These are phyloP conservation scores for Exsudoporus frostii DNA, from an alignment of 768 basidiomycete genomes.

Conservation along the genomic window DNA sequence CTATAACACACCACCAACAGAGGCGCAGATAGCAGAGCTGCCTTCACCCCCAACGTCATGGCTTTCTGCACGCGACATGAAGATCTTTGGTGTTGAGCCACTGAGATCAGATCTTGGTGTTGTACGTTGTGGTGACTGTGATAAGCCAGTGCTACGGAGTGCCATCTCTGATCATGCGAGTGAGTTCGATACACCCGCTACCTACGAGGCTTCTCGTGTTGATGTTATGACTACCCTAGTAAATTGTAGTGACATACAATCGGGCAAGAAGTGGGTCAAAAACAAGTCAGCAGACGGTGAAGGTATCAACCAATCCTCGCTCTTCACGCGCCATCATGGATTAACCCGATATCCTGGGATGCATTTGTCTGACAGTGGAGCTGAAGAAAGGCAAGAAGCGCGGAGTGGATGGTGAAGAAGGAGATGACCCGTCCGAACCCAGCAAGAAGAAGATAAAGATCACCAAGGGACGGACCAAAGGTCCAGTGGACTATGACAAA, in stretches of 20 bases:
- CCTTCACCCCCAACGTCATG: conserved; percentile 80
- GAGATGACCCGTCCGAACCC: conserved; percentile 59
- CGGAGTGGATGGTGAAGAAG: conserved; percentile 69
- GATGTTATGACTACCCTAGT: conserved; percentile 35
- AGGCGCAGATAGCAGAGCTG: conserved; percentile 40
- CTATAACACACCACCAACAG: conserved; percentile 30
- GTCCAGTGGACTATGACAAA: conserved; percentile 85
- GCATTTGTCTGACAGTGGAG: conserved; percentile 23
- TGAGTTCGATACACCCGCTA: conserved; percentile 35
- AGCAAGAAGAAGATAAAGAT: conserved; percentile 81
- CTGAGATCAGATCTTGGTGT: conserved; percentile 64
- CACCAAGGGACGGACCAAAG: conserved; percentile 76
- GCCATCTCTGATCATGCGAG: conserved; percentile 74
- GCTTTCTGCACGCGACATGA: conserved; percentile 86
- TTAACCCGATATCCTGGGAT: conserved; percentile 1
- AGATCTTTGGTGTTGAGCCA: conserved; percentile 77
- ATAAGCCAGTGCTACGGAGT: conserved; percentile 75
- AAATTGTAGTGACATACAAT: conserved; percentile 59
- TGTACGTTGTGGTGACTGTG: conserved; percentile 77
- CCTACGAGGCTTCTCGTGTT: not conserved
- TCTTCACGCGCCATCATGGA: not conserved
- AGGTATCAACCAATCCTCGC: conserved; percentile 28
- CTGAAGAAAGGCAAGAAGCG: conserved; percentile 72
- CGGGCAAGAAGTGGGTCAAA: conserved; percentile 54
- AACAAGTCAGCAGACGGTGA: conserved; percentile 50